Conservation (phyloP, 805 yeast genomes). For the Metahyphopichia silvanorum region DNA sequence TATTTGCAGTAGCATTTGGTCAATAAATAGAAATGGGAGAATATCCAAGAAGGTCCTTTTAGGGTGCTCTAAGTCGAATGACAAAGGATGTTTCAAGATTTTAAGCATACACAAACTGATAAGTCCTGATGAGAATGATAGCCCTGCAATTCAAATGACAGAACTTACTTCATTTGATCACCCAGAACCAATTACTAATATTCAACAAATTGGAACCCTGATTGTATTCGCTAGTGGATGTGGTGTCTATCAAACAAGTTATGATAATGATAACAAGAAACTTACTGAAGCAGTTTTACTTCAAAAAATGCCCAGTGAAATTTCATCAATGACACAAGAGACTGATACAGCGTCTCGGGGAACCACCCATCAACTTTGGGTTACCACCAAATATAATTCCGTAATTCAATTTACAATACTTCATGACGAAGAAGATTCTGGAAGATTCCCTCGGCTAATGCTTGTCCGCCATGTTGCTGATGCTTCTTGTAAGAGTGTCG, state of each 20-base stretch:
- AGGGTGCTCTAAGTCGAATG: slow-evolving; percentile 17
- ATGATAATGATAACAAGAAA: slow-evolving; percentile 28
- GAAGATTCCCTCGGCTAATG: no score
- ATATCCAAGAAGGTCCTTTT: slow-evolving; percentile 35
- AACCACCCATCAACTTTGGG: slow-evolving; percentile 11
- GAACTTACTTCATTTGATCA: slow-evolving; percentile 32
- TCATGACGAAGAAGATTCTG: slow-evolving; percentile 2
- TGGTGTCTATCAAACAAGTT: slow-evolving; percentile 28
- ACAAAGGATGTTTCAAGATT: slow-evolving; percentile 31
- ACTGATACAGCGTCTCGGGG: slow-evolving; percentile 3
- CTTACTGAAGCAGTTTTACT: slow-evolving; percentile 24
- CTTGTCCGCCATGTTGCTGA: no score
- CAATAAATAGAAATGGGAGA: slow-evolving; percentile 24
- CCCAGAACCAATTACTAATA: slow-evolving; percentile 28
- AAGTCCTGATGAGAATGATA: slow-evolving; percentile 9
- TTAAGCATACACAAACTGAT: slow-evolving; percentile 24
- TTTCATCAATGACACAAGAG: slow-evolving; percentile 21
- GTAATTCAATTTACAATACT: slow-evolving; percentile 22
- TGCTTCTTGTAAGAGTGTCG: slow-evolving; percentile 28
- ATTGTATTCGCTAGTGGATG: slow-evolving; percentile 32
- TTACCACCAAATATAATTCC: slow-evolving; percentile 35
- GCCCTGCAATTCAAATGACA: slow-evolving; percentile 15
- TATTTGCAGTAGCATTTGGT: slow-evolving; percentile 31
- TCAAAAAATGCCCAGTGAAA: slow-evolving; percentile 26
- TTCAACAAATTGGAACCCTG: slow-evolving; percentile 28